phyloP scores from a whole-genome alignment of 192 early-diverging fungal species.

The Backusella liffmaniae region DNA sequence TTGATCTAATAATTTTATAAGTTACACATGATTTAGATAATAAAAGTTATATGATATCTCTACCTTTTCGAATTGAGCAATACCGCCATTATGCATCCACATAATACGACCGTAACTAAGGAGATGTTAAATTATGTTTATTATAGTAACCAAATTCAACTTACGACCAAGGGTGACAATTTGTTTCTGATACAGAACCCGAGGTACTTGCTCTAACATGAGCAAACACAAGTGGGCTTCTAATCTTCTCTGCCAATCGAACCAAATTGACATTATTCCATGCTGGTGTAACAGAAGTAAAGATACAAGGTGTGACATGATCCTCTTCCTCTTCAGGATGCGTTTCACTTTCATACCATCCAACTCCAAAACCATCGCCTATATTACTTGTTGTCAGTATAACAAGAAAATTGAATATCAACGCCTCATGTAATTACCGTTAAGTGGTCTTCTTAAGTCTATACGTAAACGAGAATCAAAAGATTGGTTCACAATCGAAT shows the following conservation, averaged over 20 bases:
- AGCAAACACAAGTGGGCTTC: constrained; percentile 71
- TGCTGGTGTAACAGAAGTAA: constrained; percentile 78
- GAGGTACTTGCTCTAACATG: constrained; percentile 78
- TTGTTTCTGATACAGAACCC: constrained; percentile 72
- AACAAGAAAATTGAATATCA: not conserved
- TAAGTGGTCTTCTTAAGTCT: constrained; percentile 61
- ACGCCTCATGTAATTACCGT: constrained; percentile 42
- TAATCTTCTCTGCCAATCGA: constrained; percentile 75
- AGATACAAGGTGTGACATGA: constrained; percentile 64
- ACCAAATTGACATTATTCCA: constrained; percentile 80
- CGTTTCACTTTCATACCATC: constrained; percentile 66
- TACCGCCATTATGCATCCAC: constrained; percentile 83
- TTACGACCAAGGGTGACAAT: constrained; percentile 70
- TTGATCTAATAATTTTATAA: constrained; percentile 52
- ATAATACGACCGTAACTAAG: constrained; percentile 62
- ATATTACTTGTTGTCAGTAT: constrained; percentile 8
- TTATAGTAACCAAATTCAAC: not conserved
- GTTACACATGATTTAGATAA: not conserved
- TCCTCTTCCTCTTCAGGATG: constrained; percentile 45
- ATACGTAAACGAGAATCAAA: constrained; percentile 71
- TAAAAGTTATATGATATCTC: not conserved
- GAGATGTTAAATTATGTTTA: not conserved
- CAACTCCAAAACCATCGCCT: constrained; percentile 82
- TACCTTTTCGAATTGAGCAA: constrained; percentile 63
- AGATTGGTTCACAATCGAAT: constrained; percentile 82